Evolutionary conservation across 305 asterid genomes (phyloP), one percentile per base, ranked within the genome.

Genomic region (Fraxinus albicans): DNA sequence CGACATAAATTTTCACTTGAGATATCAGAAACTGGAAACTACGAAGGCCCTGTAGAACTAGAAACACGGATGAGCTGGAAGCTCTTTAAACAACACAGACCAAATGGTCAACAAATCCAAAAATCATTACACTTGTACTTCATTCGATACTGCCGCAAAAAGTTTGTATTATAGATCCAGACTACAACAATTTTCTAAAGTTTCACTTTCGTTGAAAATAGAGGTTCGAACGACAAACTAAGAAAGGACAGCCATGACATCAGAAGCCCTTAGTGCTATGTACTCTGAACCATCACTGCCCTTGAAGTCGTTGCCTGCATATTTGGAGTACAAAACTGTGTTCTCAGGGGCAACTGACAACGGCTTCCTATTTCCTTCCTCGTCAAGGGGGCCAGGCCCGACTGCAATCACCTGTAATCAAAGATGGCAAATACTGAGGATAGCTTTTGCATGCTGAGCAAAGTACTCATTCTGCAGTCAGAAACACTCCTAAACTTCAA

Each of bases 241-340:
- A 63, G 98, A 88, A 38, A 94, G 94, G 33, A 94, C 80, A 8
- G 97, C 99, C 90, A 96, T 96, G 44, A 93, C 93, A 42, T 96
- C 99, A 2, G 98, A 77, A 23, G 90, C 97, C 79, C 98, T 88
- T 75, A 96, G 84, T 5, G 92, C 95, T 23, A 96, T 89, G 89
- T 91, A 96, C 0, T 91, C 93, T 0, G 93, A 85, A 8, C 98
- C 99, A 84, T 96, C 98, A 4, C 76, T 83, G 2, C 98, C 98
- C 85, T 91, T 92, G 89, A 94, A 94, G 34, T 94, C 99, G 50
- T 90, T 94, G 55, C 99, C 99, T 0, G 98, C 98, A 44, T 91
- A 96, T 84, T 94, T 96, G 33, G 94, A 90, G 86, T 86, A 89
- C 55, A 90, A 55, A 15, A 88, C 91, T 12, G 91, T 88, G 58